phyloP scores from a whole-genome alignment of 2,329 filamentous ascomycete genomes.

The Trichoderma atroviride region DNA sequence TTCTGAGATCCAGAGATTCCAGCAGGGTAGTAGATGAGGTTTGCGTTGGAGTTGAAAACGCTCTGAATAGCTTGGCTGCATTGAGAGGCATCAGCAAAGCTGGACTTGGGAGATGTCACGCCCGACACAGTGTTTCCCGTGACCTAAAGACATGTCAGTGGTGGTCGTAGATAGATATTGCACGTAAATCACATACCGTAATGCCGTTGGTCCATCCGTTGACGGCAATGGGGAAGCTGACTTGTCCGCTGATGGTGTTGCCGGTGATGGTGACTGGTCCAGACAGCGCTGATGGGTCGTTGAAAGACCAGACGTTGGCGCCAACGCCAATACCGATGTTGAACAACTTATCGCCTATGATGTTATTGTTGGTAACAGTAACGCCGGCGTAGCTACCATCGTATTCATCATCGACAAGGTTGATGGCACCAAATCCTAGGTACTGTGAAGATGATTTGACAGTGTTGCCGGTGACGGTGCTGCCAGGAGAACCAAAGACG shows the following conservation, averaged over 20 bases:
- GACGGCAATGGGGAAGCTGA: constrained; percentile 34
- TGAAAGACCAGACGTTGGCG: constrained; percentile 33
- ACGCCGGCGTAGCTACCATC: constrained; percentile 33
- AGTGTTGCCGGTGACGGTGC: constrained; percentile 31
- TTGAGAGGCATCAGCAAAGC: constrained; percentile 31
- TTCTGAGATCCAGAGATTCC: constrained; percentile 29
- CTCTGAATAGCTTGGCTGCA: constrained; percentile 30
- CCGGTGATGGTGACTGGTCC: constrained; percentile 31
- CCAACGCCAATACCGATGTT: constrained; percentile 35
- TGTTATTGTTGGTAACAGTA: constrained; percentile 32
- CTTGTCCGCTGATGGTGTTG: constrained; percentile 31
- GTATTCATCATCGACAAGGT: constrained; percentile 34
- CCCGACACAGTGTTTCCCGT: constrained; percentile 32
- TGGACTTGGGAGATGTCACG: constrained; percentile 30
- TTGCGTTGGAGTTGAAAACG: constrained; percentile 31
- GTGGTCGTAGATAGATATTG: too few relatives aligned
- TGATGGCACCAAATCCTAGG: constrained; percentile 35
- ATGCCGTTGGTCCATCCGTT: constrained; percentile 35
- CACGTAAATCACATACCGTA: constrained; percentile 11
- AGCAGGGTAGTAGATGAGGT: constrained; percentile 32
- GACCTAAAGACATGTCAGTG: constrained; percentile 3
- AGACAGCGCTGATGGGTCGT: constrained; percentile 27
- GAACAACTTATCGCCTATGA: constrained; percentile 31
- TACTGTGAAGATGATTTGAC: constrained; percentile 32
- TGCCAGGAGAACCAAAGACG: constrained; percentile 34